Percentiles rank a stretch among this genome's conserved stretches.
Evolutionary conservation across 208 protist genomes (phyloP).

Genomic region (Blechomonas ayalai): DNA sequence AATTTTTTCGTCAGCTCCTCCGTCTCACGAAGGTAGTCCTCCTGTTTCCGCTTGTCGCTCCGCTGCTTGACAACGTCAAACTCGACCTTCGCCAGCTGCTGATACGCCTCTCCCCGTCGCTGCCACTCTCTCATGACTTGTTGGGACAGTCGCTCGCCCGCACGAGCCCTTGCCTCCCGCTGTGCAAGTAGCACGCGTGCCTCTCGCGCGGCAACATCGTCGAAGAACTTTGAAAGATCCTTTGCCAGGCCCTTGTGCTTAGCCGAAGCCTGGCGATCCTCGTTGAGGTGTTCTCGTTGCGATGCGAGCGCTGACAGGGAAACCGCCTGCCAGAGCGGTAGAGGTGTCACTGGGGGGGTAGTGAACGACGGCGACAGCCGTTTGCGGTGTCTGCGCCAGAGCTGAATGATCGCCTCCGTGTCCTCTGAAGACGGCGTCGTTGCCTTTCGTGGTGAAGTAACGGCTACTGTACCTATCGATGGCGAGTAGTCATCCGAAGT

Average conservation of each 20-base stretch:
- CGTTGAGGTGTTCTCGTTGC: constrained; percentile 4
- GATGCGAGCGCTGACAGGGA: constrained; percentile 31
- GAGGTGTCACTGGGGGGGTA: constrained; percentile 18
- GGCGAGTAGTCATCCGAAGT: neutral
- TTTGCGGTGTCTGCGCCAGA: no score
- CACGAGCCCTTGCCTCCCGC: constrained; percentile 33
- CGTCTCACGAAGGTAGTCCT: constrained; percentile 68
- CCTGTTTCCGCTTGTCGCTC: constrained; percentile 54
- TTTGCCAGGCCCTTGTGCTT: constrained; percentile 17
- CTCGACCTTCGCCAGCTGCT: constrained; percentile 56
- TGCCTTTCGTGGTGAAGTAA: neutral
- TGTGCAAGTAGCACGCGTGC: constrained; percentile 39
- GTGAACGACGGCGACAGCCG: constrained; percentile 31
- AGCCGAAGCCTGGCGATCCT: constrained; percentile 11
- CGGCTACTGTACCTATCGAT: neutral
- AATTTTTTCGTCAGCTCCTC: constrained; percentile 65
- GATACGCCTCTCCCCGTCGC: constrained; percentile 44
- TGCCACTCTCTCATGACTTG: constrained; percentile 37
- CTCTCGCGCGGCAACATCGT: constrained; percentile 34
- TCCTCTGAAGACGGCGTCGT: no score
- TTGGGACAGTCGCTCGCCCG: constrained; percentile 29
- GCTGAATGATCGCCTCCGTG: no score
- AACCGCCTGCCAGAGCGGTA: constrained; percentile 66
- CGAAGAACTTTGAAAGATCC: constrained; percentile 45
- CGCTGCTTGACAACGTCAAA: constrained; percentile 67